Conservation (phyloP, 495 filamentous ascomycete genomes). For the Penicillium bialowiezense region DNA sequence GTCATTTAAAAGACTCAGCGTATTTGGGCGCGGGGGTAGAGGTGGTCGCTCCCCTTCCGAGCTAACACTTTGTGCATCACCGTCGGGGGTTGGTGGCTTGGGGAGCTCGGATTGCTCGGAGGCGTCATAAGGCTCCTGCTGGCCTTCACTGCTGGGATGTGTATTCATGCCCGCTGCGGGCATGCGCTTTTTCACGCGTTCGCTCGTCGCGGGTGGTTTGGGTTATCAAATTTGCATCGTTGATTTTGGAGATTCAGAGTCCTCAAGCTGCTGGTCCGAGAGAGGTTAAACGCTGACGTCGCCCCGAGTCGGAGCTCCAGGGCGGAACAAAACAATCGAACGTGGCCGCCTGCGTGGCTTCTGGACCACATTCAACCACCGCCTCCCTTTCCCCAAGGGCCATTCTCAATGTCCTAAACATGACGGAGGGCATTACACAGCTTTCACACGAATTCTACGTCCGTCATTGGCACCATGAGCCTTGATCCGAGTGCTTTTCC, state of each 20-base stretch:
- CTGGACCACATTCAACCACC: constrained; percentile 13
- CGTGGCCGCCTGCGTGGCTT: constrained; percentile 33
- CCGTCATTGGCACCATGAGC: constrained; percentile 56
- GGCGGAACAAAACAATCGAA: constrained; percentile 29
- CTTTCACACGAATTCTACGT: constrained; percentile 22
- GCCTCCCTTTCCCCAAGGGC: constrained; percentile 11
- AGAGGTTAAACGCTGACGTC: constrained; percentile 17
- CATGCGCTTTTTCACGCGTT: constrained; percentile 23
- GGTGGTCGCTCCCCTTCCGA: constrained; percentile 54
- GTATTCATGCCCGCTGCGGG: constrained; percentile 25
- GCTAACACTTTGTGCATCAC: constrained; percentile 23
- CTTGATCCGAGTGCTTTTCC: constrained; percentile 65
- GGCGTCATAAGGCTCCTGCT: constrained; percentile 10
- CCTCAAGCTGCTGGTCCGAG: not conserved
- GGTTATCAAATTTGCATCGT: constrained; percentile 16
- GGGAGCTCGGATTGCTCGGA: not conserved
- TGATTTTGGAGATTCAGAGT: not conserved
- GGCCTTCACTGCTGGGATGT: constrained; percentile 11
- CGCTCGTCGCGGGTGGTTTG: constrained; percentile 21
- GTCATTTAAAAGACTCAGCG: constrained; percentile 41
- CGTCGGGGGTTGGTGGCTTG: constrained; percentile 1
- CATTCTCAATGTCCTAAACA: constrained; percentile 32
- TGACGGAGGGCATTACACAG: constrained; percentile 32
- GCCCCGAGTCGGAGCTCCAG: constrained; percentile 19
- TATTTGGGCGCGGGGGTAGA: constrained; percentile 64